Percentiles rank a stretch among this genome's conserved stretches.
Conservation (phyloP, 768 basidiomycete genomes). For the Suillus americanus region DNA sequence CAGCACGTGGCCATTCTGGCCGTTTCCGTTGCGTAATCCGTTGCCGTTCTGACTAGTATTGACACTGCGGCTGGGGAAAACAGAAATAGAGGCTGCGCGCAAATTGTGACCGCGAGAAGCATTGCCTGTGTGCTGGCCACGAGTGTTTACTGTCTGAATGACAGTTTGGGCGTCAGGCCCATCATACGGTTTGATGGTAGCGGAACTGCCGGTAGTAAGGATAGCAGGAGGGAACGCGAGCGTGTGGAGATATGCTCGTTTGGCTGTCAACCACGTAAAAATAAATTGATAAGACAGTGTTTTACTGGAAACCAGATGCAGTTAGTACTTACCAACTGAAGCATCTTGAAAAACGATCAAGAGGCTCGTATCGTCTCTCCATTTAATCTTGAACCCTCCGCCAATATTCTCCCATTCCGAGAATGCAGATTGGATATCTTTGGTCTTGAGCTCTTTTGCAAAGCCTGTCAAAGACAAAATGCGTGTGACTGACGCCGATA, state of each 20-base stretch:
- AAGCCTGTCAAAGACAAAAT: constrained; percentile 94
- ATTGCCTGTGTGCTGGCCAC: constrained; percentile 59
- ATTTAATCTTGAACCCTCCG: constrained; percentile 99
- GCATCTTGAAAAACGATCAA: constrained; percentile 94
- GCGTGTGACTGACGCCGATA: constrained; percentile 94
- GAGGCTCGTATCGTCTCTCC: constrained; percentile 96
- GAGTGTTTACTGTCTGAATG: constrained; percentile 80
- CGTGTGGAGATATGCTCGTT: constrained; percentile 91
- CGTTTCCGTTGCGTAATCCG: constrained; percentile 28
- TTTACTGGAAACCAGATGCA: constrained; percentile 4
- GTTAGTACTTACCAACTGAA: constrained; percentile 67
- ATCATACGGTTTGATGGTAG: constrained; percentile 87
- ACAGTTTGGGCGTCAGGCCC: constrained; percentile 88
- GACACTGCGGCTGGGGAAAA: constrained; percentile 54
- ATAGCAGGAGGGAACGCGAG: constrained; percentile 79
- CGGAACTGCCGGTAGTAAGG: constrained; percentile 52
- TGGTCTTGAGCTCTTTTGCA: constrained; percentile 93
- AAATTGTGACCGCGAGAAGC: constrained; percentile 71
- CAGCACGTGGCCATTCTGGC: constrained; percentile 38
- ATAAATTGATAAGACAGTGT: constrained; percentile 5
- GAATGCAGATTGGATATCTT: constrained; percentile 92
- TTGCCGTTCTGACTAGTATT: constrained; percentile 37
- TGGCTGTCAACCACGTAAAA: constrained; percentile 52
- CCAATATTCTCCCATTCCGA: constrained; percentile 81
- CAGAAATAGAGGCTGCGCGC: constrained; percentile 66